These are phyloP conservation scores for Heliosperma pusillum DNA, from an alignment of 148 eudicot genomes.

Conservation along the genomic window DNA sequence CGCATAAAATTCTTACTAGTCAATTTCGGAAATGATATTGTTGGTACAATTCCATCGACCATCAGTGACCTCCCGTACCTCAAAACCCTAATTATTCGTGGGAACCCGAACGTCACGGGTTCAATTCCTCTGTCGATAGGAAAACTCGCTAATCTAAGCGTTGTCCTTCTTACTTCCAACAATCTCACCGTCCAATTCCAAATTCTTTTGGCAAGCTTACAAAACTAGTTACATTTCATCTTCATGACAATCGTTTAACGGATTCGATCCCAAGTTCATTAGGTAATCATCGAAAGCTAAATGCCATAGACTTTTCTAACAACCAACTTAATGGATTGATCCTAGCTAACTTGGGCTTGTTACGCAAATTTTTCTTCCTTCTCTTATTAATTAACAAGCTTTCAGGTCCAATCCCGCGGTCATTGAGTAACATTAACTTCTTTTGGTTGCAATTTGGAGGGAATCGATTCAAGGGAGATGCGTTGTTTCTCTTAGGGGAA, in stretches of 20 bases:
- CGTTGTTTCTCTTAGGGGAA: constrained; percentile 44
- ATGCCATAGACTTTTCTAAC: constrained; percentile 25
- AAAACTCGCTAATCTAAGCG: constrained; percentile 31
- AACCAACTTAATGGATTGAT: constrained; percentile 45
- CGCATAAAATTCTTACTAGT: constrained; percentile 38
- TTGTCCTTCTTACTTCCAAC: constrained; percentile 28
- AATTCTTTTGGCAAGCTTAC: constrained; percentile 32
- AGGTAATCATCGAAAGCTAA: constrained; percentile 6
- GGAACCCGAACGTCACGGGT: constrained; percentile 43
- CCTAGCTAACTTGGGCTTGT: constrained; percentile 36
- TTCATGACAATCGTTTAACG: constrained; percentile 31
- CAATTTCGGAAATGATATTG: constrained; percentile 11
- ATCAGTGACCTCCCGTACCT: constrained; percentile 43
- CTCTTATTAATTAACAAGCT: constrained; percentile 36
- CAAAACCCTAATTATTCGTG: constrained; percentile 25
- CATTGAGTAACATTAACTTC: constrained; percentile 32
- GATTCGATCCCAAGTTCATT: constrained; percentile 34
- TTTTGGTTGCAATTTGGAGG: constrained; percentile 22
- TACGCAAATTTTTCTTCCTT: neutral
- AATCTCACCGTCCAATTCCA: constrained; percentile 44
- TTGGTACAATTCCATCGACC: constrained; percentile 33
- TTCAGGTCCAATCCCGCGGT: constrained; percentile 36
- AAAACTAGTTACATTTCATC: constrained; percentile 25
- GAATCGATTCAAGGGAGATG: constrained; percentile 39
- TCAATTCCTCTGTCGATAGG: constrained; percentile 34